These are phyloP conservation scores for Miscanthus lutarioriparius DNA, from an alignment of 176 grass and related monocot genomes.

Conservation along the genomic window DNA sequence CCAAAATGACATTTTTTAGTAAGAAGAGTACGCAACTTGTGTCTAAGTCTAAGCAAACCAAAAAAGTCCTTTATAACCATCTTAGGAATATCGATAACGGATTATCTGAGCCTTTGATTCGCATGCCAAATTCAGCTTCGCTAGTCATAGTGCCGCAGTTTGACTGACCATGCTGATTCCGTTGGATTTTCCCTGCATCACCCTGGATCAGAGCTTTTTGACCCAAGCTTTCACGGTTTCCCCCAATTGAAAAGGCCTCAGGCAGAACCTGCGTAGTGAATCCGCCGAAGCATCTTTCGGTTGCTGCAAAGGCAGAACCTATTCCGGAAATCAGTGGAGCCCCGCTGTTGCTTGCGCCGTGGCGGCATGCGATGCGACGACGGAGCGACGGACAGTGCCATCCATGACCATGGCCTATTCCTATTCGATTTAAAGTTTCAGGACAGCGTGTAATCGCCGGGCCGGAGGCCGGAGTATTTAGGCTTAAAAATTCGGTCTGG, in stretches of 20 bases:
- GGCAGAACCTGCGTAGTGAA: not conserved
- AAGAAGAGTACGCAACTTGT: not conserved
- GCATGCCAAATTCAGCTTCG: not conserved
- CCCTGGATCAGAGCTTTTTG: slow-evolving; percentile 8
- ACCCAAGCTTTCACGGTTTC: slow-evolving; percentile 28
- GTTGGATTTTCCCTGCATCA: not conserved
- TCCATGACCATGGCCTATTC: not conserved
- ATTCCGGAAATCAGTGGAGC: not conserved
- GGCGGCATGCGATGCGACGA: not conserved
- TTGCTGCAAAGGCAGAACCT: not conserved
- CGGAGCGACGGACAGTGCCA: not conserved
- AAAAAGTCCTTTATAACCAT: not conserved
- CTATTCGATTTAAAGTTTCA: not conserved
- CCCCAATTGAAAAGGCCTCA: not conserved
- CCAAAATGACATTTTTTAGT: not conserved
- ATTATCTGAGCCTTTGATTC: not conserved
- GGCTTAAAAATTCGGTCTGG: no score
- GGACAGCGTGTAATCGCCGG: slow-evolving; percentile 17
- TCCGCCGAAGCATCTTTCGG: not conserved
- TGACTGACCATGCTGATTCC: not conserved
- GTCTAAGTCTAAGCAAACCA: not conserved
- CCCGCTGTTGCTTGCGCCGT: not conserved
- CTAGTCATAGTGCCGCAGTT: not conserved
- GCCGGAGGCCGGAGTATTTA: not conserved
- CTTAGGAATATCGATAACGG: not conserved